Conservation (phyloP, 75 land plant genomes). For the Sequoiadendron giganteum region DNA sequence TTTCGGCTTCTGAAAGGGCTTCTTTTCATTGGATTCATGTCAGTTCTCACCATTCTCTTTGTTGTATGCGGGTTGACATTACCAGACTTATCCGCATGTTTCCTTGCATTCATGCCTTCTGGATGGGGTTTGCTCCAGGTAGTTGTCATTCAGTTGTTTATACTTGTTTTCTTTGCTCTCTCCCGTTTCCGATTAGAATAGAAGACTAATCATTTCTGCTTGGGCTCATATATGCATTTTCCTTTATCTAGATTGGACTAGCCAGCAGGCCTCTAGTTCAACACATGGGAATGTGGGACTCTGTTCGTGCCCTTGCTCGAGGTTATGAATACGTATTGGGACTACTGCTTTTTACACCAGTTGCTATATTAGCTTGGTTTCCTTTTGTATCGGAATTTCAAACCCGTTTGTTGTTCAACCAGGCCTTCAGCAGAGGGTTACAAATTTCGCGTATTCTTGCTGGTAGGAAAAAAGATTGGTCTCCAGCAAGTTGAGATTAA, state of each 20-base stretch:
- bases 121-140: slow-evolving; percentile 99
- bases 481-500: slow-evolving; percentile 20
- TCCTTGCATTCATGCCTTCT: slow-evolving; percentile 90
- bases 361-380: slow-evolving; percentile 50
- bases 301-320: slow-evolving; percentile 72
- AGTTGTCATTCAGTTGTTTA: slow-evolving; percentile 10
- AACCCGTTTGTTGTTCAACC: slow-evolving; percentile 46
- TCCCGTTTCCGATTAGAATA: background rate
- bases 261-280: slow-evolving; percentile 54
- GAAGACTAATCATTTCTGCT: background rate
- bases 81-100: slow-evolving; percentile 69
- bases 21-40: slow-evolving; percentile 79
- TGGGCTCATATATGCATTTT: background rate
- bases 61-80: slow-evolving; percentile 65
- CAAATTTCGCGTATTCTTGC: slow-evolving; percentile 52
- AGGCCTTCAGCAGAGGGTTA: slow-evolving; percentile 55
- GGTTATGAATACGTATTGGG: slow-evolving; percentile 33
- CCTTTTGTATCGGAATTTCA: slow-evolving; percentile 55
- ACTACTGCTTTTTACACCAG: slow-evolving; percentile 19
- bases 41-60: slow-evolving; percentile 75
- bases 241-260: slow-evolving; percentile 49
- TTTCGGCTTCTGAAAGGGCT: slow-evolving; percentile 86
- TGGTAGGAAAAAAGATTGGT: slow-evolving; percentile 33
- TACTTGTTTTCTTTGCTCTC: background rate
- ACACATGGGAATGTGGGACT: slow-evolving; percentile 68